Evolutionary conservation across 768 basidiomycete species (phyloP), one percentile per base, ranked within the genome.

Genomic region (Tubosaeta sp.): DNA sequence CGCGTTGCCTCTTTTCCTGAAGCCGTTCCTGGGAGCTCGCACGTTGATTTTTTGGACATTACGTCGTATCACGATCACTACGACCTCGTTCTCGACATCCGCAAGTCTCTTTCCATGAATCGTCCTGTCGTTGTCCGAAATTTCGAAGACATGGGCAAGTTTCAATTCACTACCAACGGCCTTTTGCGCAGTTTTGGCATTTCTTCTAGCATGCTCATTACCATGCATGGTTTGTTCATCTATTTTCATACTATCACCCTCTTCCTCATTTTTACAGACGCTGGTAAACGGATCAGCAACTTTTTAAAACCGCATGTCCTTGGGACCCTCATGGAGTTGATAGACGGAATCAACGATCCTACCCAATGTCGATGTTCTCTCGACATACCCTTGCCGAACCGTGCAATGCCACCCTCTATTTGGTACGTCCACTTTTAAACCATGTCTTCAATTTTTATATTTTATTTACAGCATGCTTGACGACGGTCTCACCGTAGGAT

Each of bases 401-500:
- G 27, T 13, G 22, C 25, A 10, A 29, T 47, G 27, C 46, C 46
- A 10, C 32, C 13, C 1, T 46, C 44, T n/a, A n/a, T n/a, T n/a
- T n/a, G n/a, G n/a, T n/a, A n/a, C n/a, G n/a, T n/a, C n/a, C n/a
- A n/a, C n/a, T n/a, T n/a, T n/a, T n/a, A n/a, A n/a, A n/a, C n/a
- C n/a, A n/a, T n/a, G n/a, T n/a, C n/a, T n/a, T n/a, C n/a, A n/a
- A n/a, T n/a, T n/a, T n/a, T n/a, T n/a, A n/a, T n/a, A n/a, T n/a
- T n/a, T n/a, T n/a, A n/a, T n/a, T n/a, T n/a, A n/a, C n/a, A n/a
- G n/a, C n/a, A n/a, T n/a, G n/a, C 40, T 57, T 6, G 42, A 51
- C 5, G 35, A 57, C 2, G 49, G 56, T 7, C 22, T 55, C 0
- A 19, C 46, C 3, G n/a, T 50, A 2, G 40, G 53, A 1, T 57